Percentiles rank a stretch among this genome's conserved stretches.
These are phyloP conservation scores for Annulohypoxylon nitens DNA, from an alignment of 495 filamentous ascomycete species.

Conservation along the genomic window DNA sequence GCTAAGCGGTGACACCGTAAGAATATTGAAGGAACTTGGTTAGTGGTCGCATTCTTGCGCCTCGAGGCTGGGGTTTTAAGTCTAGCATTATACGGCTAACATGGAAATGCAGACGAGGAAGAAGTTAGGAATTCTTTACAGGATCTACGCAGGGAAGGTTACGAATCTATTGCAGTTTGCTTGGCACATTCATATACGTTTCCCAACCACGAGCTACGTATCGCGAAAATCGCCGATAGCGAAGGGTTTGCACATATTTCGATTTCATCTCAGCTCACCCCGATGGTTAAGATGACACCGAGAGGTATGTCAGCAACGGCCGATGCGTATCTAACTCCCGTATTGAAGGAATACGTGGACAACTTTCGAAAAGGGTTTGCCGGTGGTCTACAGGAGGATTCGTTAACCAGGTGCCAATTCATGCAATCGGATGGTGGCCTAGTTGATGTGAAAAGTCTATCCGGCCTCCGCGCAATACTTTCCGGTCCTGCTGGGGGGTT, in stretches of 20 bases:
- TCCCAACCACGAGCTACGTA: background rate
- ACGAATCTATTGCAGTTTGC: background rate
- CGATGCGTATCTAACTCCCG: conserved; percentile 86
- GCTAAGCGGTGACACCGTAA: no score
- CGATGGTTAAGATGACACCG: conserved; percentile 81
- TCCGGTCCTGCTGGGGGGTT: conserved; percentile 71
- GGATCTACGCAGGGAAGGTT: no score
- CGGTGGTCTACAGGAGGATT: conserved; percentile 49
- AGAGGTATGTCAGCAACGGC: conserved; percentile 84
- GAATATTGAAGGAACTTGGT: no score
- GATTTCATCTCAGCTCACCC: background rate
- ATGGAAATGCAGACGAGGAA: no score
- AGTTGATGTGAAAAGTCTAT: conserved; percentile 68
- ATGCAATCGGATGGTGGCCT: conserved; percentile 55
- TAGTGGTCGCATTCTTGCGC: no score
- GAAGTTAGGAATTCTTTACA: no score
- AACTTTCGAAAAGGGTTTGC: conserved; percentile 63
- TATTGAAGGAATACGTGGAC: conserved; percentile 85
- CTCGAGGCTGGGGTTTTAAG: no score
- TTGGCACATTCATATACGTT: background rate
- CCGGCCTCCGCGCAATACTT: conserved; percentile 69
- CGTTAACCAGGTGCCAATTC: conserved; percentile 68
- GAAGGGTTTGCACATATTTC: background rate
- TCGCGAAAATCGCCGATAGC: background rate
- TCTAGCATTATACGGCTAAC: no score